These are phyloP conservation scores for Pseudonitzschia multistriata DNA, from an alignment of 108 stramenopile species.

Conservation along the genomic window DNA sequence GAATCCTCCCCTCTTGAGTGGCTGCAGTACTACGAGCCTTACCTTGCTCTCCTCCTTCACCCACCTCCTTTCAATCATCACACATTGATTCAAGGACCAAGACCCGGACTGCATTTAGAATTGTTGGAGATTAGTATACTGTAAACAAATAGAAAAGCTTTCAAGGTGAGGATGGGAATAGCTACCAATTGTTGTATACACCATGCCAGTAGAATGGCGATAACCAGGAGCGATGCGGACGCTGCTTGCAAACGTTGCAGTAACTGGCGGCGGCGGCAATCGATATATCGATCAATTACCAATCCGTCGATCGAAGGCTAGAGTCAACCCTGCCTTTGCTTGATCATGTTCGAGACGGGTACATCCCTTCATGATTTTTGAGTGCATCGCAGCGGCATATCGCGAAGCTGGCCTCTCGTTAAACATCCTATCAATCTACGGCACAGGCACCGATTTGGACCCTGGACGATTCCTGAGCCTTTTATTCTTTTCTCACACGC, in stretches of 20 bases:
- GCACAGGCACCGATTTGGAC: neutral
- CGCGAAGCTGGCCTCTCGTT: no score
- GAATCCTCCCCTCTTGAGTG: neutral
- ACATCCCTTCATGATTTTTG: no score
- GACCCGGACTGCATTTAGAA: slow-evolving; percentile 5
- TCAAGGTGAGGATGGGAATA: slow-evolving; percentile 18
- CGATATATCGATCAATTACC: neutral
- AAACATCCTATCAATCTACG: neutral
- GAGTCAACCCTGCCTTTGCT: no score
- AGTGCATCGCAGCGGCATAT: no score
- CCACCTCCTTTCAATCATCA: neutral
- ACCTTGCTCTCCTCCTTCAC: no score
- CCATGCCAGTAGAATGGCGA: neutral
- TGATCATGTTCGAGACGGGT: no score
- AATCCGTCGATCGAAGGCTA: no score
- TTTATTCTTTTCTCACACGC: slow-evolving; percentile 9
- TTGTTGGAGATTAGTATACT: slow-evolving; percentile 15
- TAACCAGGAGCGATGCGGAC: neutral
- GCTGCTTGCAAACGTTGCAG: no score
- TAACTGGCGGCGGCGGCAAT: neutral
- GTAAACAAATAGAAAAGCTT: slow-evolving; percentile 13
- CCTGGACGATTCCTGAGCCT: neutral
- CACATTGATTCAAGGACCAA: slow-evolving; percentile 1
- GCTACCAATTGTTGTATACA: neutral
- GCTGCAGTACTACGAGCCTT: neutral